phyloP scores from a whole-genome alignment of 2,329 filamentous ascomycete species.

The Chaetomiaceae sp. region DNA sequence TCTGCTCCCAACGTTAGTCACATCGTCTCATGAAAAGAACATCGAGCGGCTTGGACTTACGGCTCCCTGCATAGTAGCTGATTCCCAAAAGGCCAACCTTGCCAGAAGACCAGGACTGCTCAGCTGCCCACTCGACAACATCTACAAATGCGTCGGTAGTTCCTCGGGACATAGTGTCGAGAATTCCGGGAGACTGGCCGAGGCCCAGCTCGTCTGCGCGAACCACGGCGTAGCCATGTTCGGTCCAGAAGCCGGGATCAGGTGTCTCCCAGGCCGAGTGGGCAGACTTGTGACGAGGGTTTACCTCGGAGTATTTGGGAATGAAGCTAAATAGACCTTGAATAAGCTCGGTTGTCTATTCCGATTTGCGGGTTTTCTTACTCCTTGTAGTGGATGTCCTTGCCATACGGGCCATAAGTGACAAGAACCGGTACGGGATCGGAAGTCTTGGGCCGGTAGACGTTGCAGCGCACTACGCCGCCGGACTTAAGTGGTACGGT shows the following conservation, averaged over 20 bases:
- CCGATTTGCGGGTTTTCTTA: background rate
- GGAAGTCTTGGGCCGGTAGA: constrained; percentile 27
- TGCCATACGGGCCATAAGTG: constrained; percentile 71
- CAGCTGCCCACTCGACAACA: constrained; percentile 46
- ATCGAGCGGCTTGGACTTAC: background rate
- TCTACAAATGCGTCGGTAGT: constrained; percentile 47
- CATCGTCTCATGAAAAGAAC: background rate
- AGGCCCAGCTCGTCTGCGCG: constrained; percentile 48
- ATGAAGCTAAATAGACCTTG: constrained; percentile 34
- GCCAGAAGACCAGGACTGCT: constrained; percentile 43
- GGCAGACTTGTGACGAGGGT: constrained; percentile 47
- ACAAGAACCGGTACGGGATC: constrained; percentile 52
- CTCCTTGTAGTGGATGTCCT: constrained; percentile 60
- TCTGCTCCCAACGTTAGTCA: constrained; percentile 21
- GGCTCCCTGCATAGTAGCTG: constrained; percentile 42
- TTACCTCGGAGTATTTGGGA: constrained; percentile 44
- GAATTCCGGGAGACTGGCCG: constrained; percentile 44
- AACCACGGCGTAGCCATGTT: constrained; percentile 51
- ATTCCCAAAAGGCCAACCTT: constrained; percentile 48
- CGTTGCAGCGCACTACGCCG: constrained; percentile 30
- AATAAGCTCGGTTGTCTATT: background rate
- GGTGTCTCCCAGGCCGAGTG: constrained; percentile 59
- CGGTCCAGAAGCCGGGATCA: constrained; percentile 53
- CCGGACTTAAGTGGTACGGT: constrained; percentile 28
- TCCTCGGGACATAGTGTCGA: constrained; percentile 47